Base-by-base conservation (phyloP, 176 grass and related monocot genomes). In the Chloris gayana region DNA sequence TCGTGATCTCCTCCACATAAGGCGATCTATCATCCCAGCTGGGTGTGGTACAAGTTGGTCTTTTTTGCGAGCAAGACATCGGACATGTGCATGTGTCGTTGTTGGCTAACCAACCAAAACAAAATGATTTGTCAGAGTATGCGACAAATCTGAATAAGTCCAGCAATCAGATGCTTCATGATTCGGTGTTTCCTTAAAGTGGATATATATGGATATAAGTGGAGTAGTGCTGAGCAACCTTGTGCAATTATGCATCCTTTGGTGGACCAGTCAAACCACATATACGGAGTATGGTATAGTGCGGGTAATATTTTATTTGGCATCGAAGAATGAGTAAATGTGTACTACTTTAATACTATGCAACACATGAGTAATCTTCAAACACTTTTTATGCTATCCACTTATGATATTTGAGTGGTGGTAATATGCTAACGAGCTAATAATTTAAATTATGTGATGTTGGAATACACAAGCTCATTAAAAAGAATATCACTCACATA, bases 231-330 rank as follows among this genome's bases (percentile, higher is more conserved):
- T n/a, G 4, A 3, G 10, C 47, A 22, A 51, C 76, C 65, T 66
- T 33, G 32, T 74, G 31, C 59, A 31, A 74, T 66, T 67, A 53
- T 56, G 51, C 41, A 56, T 22, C 46, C 27, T n/a, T 8, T 31
- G 4, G 22, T 30, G 70, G 80, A 74, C 61, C 61, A 67, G 60
- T 67, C 81, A 83, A 82, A 74, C 80, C 22, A 14, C 30, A 59
- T 59, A 12, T n/a, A n/a, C n/a, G n/a, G n/a, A n/a, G n/a, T 59
- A 26, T 59, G 10, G 56, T 59, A 59, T 59, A 26, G 6, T 38
- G 22, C 7, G 31, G 6, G n/a, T 26, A 26, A 0, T 26, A n/a
- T 33, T 33, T 80, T 21, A 21, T 57, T 35, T 58, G 2, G 51
- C n/a, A 25, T 58, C 3, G 54, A 18, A 11, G 53, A 57, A 57